phyloP scores from a whole-genome alignment of 768 basidiomycete genomes.

The Hirschioporus abietinus region DNA sequence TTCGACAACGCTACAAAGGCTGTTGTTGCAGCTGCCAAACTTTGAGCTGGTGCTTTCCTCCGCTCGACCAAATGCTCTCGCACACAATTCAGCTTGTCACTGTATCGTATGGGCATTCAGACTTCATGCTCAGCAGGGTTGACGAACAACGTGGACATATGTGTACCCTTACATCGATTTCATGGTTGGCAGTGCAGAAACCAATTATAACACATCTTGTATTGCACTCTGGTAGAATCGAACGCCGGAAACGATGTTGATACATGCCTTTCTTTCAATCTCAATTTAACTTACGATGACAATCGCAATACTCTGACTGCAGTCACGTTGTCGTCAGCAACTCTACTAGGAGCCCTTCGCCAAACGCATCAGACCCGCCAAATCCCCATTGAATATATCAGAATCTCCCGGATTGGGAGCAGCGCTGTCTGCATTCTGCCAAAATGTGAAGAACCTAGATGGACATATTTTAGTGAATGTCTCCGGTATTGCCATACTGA shows the following conservation, averaged over 20 bases:
- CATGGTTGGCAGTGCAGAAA: neutral
- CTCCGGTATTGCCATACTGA: neutral
- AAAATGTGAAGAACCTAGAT: neutral
- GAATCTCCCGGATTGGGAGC: neutral
- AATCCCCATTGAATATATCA: neutral
- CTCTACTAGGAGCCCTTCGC: neutral
- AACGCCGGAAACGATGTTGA: too few species aligned
- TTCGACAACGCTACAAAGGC: neutral
- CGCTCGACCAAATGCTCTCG: neutral
- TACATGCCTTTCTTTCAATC: too few species aligned
- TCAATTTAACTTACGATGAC: too few species aligned
- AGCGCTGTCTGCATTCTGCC: neutral
- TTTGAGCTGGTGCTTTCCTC: neutral
- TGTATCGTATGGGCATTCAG: neutral
- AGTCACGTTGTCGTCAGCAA: too few species aligned
- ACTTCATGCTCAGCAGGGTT: neutral
- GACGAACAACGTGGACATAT: neutral
- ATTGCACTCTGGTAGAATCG: too few species aligned
- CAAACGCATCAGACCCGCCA: neutral
- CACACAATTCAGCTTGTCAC: neutral
- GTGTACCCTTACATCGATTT: neutral
- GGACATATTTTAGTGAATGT: neutral
- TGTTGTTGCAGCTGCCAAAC: neutral
- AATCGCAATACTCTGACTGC: too few species aligned
- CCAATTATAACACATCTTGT: too few species aligned